Base-by-base conservation (phyloP, 2,329 filamentous ascomycete genomes). In the Aspergillus sp. region DNA sequence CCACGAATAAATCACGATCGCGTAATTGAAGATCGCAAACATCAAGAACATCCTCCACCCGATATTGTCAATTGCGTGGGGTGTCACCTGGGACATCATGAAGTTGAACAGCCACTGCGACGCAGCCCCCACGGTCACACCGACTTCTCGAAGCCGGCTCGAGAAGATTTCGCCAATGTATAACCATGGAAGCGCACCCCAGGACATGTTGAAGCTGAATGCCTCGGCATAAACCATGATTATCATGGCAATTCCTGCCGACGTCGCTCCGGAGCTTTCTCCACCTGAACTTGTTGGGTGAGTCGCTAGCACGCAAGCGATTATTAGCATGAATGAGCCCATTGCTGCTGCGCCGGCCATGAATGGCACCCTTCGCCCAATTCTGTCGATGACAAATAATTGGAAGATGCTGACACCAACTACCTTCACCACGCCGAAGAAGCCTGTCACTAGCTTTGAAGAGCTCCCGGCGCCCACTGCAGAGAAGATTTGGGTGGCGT, bases 401-500 rank as follows among this genome's bases (percentile, higher is more conserved):
- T 81, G 72, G 65, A 82, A 82, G 58, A 76, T 73, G 11, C 72
- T 57, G 44, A 80, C 80, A 3, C 79, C 78, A 0, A 80, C 70
- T 23, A 83, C 78, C 66, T 83, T 83, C 58, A 81, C 77, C 7
- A 82, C 68, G 3, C 81, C 80, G 44, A 84, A 83, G 68, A 83
- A 81, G 9, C 80, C 81, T 1, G 79, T 82, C 52, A 83, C 74
- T 7, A 83, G 71, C 40, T 81, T 77, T 31, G 73, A 70, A n/a
- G 77, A 71, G 43, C 76, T 68, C 4, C 79, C 79, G 6, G 80
- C 79, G 4, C 80, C 80, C 9, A 83, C 78, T 3, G 79, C 74
- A 14, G 72, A 70, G 68, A 83, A 83, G 41, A 83, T 79, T 63
- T 83, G 81, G 0, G 78, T 80, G 1, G 79, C 79, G 62, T 80